Base-by-base conservation (phyloP, 2,329 filamentous ascomycete genomes). In the Thyridium curvatum region DNA sequence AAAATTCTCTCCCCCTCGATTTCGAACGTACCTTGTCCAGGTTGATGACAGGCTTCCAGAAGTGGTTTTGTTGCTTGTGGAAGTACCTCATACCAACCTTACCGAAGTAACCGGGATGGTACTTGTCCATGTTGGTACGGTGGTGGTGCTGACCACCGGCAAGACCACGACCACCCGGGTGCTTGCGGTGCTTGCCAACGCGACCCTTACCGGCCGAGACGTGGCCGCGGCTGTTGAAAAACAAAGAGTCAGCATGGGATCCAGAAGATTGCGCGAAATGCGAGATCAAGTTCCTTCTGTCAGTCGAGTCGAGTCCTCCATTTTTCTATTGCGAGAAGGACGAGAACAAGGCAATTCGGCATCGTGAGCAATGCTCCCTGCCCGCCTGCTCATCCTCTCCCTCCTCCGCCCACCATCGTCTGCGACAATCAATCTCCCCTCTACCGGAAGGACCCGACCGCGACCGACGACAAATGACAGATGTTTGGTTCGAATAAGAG, bases 131-230 rank as follows among this genome's bases (percentile, higher is more conserved):
- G 76, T 94, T 94, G 64, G 87, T 94, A 56, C 87, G 74, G 82
- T 94, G 88, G 77, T 98, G 93, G 79, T 98, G 93, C 77, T 96
- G 88, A 81, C 90, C 91, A 94, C 93, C 91, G 68, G 93, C 93
- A 74, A 84, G 76, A 83, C 79, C 79, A 86, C 86, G 76, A 79
- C 79, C 79, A 82, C 79, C 79, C 56, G 78, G 80, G 58, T 84
- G 79, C 84, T 98, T 97, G 67, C 93, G 79, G 85, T 96, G 90
- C 86, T 97, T 97, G 70, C 93, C 93, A 67, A 97, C 72, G 82
- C 91, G 91, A 78, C 93, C 91, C 72, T 97, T 83, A 79, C 93
- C 93, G 79, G 89, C 88, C 65, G 86, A 94, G 68, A 98, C 93
- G 77, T 98, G 88, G 72, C 91, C 91, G 78, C 91, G 89, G 78